These are phyloP conservation scores for Fistulinella cinereoalba DNA, from an alignment of 1,284 basidiomycete species.

Conservation along the genomic window DNA sequence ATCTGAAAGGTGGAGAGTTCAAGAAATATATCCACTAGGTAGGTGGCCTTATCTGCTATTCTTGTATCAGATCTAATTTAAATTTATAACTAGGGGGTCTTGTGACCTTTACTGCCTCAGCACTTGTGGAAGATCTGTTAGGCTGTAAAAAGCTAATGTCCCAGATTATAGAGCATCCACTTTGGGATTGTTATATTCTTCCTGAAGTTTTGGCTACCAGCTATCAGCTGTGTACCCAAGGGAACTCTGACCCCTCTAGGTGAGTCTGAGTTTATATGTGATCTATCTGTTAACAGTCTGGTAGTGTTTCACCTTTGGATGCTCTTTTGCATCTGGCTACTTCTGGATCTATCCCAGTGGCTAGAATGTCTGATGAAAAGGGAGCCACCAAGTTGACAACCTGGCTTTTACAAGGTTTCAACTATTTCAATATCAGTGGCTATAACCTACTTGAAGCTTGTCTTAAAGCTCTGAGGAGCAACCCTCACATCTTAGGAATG, in stretches of 20 bases:
- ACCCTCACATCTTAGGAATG: slow-evolving; percentile 12
- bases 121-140: slow-evolving; percentile 50
- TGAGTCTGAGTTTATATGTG: slow-evolving; percentile 16
- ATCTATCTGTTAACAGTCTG: background rate
- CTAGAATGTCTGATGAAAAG: slow-evolving; percentile 18
- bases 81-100: slow-evolving; percentile 53
- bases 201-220: slow-evolving; percentile 56
- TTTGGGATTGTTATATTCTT: slow-evolving; percentile 63
- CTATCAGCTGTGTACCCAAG: slow-evolving; percentile 26
- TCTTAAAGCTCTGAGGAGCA: slow-evolving; percentile 11
- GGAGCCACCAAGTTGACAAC: slow-evolving; percentile 1
- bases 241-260: slow-evolving; percentile 26
- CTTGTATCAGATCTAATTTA: slow-evolving; percentile 10
- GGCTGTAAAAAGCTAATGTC: slow-evolving; percentile 45
- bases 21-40: slow-evolving; percentile 66
- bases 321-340: slow-evolving; percentile 24
- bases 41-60: slow-evolving; percentile 12
- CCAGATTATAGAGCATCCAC: slow-evolving; percentile 52
- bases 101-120: slow-evolving; percentile 60
- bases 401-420: slow-evolving; percentile 24
- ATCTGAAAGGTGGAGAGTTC: slow-evolving; percentile 52
- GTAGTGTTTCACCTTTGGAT: slow-evolving; percentile 19
- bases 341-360: slow-evolving; percentile 22
- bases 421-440: slow-evolving; percentile 3
- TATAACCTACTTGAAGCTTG: slow-evolving; percentile 18